Percentiles rank a stretch among this genome's conserved stretches.
Evolutionary conservation across 2,329 filamentous ascomycete species (phyloP).

Genomic region (Plectosphaerella sp.): DNA sequence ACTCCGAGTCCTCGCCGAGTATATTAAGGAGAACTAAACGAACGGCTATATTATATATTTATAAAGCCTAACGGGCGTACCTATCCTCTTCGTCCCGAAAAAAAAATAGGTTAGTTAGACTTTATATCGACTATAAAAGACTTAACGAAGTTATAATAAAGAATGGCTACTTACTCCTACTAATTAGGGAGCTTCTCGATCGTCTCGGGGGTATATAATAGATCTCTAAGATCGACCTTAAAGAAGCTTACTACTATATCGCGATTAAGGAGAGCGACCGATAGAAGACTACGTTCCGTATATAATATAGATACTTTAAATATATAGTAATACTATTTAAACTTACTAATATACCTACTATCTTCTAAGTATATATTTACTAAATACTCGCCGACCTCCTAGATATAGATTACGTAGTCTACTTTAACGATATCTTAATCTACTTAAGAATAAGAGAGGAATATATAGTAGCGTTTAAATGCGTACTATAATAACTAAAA

Average conservation of each 20-base stretch:
- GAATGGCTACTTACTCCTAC: slow-evolving; percentile 18
- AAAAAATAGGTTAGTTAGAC: not conserved
- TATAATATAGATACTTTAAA: too few relatives aligned
- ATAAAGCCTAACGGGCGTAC: too few relatives aligned
- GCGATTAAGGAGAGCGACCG: slow-evolving; percentile 11
- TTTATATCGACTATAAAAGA: not conserved
- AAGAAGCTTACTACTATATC: slow-evolving; percentile 12
- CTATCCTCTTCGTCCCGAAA: not conserved
- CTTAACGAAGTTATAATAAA: not conserved
- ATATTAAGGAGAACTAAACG: not conserved
- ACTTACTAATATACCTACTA: not conserved
- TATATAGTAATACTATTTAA: not conserved
- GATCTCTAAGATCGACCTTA: slow-evolving; percentile 27
- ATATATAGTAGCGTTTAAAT: not conserved
- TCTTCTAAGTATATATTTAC: not conserved
- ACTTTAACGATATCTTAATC: not conserved
- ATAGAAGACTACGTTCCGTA: not conserved
- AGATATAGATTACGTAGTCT: not conserved
- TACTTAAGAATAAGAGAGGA: not conserved
- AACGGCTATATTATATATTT: not conserved
- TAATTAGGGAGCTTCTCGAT: slow-evolving; percentile 24
- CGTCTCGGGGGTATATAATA: slow-evolving; percentile 14
- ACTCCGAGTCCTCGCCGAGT: not conserved
- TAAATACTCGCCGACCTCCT: not conserved
- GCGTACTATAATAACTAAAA: too few relatives aligned